Evolutionary conservation across 208 protist genomes (phyloP), one percentile per base, ranked within the genome.

Genomic region (Plasmodiophora brassicae): DNA sequence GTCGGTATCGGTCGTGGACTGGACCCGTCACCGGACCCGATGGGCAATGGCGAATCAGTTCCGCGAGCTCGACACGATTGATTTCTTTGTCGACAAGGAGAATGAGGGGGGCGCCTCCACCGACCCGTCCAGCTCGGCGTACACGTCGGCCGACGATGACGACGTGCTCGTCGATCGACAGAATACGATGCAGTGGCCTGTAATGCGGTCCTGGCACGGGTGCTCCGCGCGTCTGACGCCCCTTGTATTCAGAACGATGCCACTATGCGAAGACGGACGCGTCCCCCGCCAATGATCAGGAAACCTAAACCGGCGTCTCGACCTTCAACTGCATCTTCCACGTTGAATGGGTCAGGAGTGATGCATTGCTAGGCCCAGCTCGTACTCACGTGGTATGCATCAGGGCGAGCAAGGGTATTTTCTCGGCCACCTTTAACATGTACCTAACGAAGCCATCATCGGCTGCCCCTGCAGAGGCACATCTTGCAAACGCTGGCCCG

Each of bases 51-150:
- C n/a, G n/a, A n/a, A n/a, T n/a, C 14, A n/a, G n/a, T 78, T 78
- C 65, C 65, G n/a, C n/a, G 65, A 78, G 65, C 65, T 78, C 65
- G 65, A 78, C n/a, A 78, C 65, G 5, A 38, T 78, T 38, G 65
- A 78, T 38, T 78, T 78, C n/a, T 78, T 78, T 32, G 65, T 78
- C 65, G 65, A 78, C 41, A 5, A 78, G 65, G 14, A 5, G 5
- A 78, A 32, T 78, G 25, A 57, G 14, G 50, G 14, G 20, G 20
- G 25, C 20, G n/a, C 5, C n/a, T 44, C 10, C 32, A 44, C 65
- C n/a, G 5, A 8, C 32, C 5, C 14, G 5, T 5, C 41, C n/a
- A n/a, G n/a, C 5, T 32, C 5, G 65, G 65, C 14, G 14, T 38
- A 5, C 5, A 78, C 14, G 5, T 5, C 5, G 65, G 41, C n/a